Conservation (phyloP, 495 filamentous ascomycete species). For the Penicillium steckii region DNA sequence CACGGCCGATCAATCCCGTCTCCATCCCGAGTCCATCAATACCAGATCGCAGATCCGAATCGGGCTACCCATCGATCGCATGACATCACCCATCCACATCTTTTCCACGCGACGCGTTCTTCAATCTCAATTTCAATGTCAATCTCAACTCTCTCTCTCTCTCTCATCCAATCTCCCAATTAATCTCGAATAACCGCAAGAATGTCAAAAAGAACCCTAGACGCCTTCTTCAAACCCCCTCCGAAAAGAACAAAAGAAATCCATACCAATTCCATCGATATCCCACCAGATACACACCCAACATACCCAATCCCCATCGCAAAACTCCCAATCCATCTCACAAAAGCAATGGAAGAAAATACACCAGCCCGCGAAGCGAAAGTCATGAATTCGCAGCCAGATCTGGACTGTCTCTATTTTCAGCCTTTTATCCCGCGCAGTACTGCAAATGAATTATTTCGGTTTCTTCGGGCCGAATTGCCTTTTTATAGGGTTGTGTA, state of each 20-base stretch:
- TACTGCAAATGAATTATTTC: slow-evolving; percentile 57
- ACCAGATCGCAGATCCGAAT: neutral
- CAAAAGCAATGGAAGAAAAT: slow-evolving; percentile 30
- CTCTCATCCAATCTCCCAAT: neutral
- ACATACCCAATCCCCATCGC: slow-evolving; percentile 65
- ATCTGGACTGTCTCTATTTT: slow-evolving; percentile 68
- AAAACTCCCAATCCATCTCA: slow-evolving; percentile 48
- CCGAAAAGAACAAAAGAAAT: slow-evolving; percentile 21
- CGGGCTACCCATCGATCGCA: neutral
- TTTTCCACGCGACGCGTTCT: neutral
- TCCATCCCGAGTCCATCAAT: neutral
- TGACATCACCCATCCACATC: neutral
- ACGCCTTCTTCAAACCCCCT: slow-evolving; percentile 26
- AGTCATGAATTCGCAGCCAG: slow-evolving; percentile 56
- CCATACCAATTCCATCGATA: no score
- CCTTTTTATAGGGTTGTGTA: slow-evolving; percentile 76
- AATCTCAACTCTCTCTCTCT: no score
- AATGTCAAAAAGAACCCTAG: slow-evolving; percentile 29
- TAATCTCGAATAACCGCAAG: neutral
- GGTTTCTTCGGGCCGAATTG: slow-evolving; percentile 59
- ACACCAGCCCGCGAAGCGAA: slow-evolving; percentile 14
- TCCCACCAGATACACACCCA: slow-evolving; percentile 38
- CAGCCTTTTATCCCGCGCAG: slow-evolving; percentile 58
- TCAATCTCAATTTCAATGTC: no score
- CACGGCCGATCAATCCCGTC: neutral